Evolutionary conservation across 2,329 filamentous ascomycete species (phyloP), one percentile per base, ranked within the genome.

Genomic region (Moelleriella libera): DNA sequence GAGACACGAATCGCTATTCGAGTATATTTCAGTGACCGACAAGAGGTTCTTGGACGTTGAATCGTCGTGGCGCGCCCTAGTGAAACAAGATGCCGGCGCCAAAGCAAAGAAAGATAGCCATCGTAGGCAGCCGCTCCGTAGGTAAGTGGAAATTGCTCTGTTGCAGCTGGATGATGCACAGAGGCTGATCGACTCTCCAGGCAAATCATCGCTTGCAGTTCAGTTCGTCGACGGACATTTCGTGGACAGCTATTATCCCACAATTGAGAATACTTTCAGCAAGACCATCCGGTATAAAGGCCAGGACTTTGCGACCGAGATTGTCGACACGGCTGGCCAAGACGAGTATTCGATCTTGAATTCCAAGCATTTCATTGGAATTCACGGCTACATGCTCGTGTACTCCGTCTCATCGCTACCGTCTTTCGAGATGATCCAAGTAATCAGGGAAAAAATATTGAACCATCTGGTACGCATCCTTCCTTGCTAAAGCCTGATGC

Each of bases 311-410:
- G 82, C 86, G 46, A 95, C 89, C 10, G 92, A 98, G 70, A 97
- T 98, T 59, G 92, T 98, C 64, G 92, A 98, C 64, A 98, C 92
- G 30, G 92, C 92, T 47, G 92, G 92, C 51, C 89, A 95, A 83
- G 92, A 98, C 72, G 92, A 98, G 68, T 98, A 98, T 72, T 94
- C 87, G 62, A 96, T 97, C 54, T 75, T 98, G 52, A 97, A 96
- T 68, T 94, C 87, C 52, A 97, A 97, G 71, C 90, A 97, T 64
- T 97, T 97, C 60, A 97, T 98, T 64, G 92, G 92, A 53, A 97
- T 97, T 55, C 92, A 98, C 70, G 92, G 92, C 49, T 98, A 97
- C 67, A 88, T 98, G 78, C 83, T 98, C 51, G 90, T 96, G 45
- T 98, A 98, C 68, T 95, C 89, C n/a, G 89, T 98, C 45, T 85